Evolutionary conservation across 495 filamentous ascomycete species (phyloP).

Genomic region (Astrothelium subdiscretum): DNA sequence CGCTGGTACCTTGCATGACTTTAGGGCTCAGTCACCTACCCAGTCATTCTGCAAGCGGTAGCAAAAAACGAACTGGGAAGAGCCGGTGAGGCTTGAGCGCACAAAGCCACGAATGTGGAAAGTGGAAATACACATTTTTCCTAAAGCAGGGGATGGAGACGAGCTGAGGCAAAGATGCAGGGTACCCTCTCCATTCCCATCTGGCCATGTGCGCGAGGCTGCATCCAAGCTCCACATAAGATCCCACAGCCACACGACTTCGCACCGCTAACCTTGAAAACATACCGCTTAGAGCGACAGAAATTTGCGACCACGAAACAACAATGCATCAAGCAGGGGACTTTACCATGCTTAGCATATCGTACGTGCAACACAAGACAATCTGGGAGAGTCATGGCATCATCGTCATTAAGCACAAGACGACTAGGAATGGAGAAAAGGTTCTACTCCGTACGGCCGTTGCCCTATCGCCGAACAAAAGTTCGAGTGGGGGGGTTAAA

Average conservation of each 20-base stretch:
- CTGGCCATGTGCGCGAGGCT: neutral
- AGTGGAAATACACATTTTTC: no score
- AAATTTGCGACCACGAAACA: neutral
- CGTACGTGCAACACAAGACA: no score
- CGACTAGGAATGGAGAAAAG: no score
- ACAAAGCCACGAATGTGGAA: neutral
- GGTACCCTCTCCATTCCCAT: no score
- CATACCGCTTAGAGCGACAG: neutral
- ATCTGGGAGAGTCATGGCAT: no score
- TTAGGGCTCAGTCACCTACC: neutral
- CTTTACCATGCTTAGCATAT: no score
- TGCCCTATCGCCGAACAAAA: no score
- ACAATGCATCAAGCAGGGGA: no score
- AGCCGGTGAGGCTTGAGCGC: neutral
- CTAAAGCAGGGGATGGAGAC: neutral
- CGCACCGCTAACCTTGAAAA: neutral
- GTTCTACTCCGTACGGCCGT: no score
- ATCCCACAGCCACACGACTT: neutral
- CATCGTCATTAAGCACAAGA: no score
- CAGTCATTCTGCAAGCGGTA: neutral
- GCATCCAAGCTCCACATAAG: neutral
- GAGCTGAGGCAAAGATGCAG: neutral
- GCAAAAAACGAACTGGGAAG: neutral
- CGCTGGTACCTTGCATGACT: neutral
- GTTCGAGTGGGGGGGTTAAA: no score